These are phyloP conservation scores for Parmelia sp. DNA, from an alignment of 495 filamentous ascomycete species.

Conservation along the genomic window DNA sequence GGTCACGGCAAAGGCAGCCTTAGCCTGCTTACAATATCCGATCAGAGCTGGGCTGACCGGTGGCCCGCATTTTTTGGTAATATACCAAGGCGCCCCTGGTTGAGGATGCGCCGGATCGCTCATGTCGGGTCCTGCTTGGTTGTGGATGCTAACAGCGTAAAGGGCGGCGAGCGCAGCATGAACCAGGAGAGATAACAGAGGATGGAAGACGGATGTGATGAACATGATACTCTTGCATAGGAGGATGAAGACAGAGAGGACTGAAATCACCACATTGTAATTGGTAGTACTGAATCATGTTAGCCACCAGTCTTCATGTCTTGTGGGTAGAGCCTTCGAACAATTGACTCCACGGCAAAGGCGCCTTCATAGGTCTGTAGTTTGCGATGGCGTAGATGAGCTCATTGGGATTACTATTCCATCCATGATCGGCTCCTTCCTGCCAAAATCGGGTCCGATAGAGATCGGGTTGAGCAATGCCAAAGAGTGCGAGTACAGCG, in stretches of 20 bases:
- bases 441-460: slow-evolving; percentile 78
- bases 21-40: slow-evolving; percentile 71
- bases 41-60: slow-evolving; percentile 48
- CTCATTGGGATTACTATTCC: slow-evolving; percentile 73
- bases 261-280: slow-evolving; percentile 76
- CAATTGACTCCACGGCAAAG: slow-evolving; percentile 78
- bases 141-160: slow-evolving; percentile 60
- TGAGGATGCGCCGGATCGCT: slow-evolving; percentile 66
- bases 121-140: slow-evolving; percentile 73
- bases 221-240: slow-evolving; percentile 57
- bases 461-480: slow-evolving; percentile 70
- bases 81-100: slow-evolving; percentile 71
- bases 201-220: slow-evolving; percentile 66
- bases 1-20: slow-evolving; percentile 64
- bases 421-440: slow-evolving; percentile 69
- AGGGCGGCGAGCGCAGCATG: slow-evolving; percentile 55
- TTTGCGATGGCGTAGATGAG: slow-evolving; percentile 74
- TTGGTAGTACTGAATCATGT: slow-evolving; percentile 56
- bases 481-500: slow-evolving; percentile 68
- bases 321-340: slow-evolving; percentile 42
- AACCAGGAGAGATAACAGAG: slow-evolving; percentile 55
- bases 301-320: slow-evolving; percentile 21
- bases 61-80: slow-evolving; percentile 67
- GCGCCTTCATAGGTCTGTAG: slow-evolving; percentile 55
- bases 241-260: slow-evolving; percentile 53